Evolutionary conservation across 371 early-diverging fungal genomes (phyloP).

Genomic region (Synchytrium microbalum): DNA sequence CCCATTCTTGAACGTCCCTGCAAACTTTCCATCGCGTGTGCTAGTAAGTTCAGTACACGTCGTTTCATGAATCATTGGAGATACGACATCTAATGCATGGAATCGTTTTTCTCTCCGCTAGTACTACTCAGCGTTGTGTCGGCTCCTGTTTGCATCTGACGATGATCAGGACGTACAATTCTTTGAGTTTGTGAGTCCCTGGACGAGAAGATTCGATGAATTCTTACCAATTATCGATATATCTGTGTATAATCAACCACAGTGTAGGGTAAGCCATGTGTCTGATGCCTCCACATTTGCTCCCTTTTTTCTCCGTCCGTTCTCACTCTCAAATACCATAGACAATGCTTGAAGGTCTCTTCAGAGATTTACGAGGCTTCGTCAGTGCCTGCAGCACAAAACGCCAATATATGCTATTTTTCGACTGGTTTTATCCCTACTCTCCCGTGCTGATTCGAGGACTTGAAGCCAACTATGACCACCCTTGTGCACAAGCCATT

Average conservation of each 20-base stretch:
- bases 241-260: slow-evolving; percentile 33
- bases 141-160: slow-evolving; percentile 61
- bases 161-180: slow-evolving; percentile 57
- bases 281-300: not conserved
- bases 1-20: slow-evolving; percentile 55
- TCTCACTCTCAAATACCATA: slow-evolving; percentile 21
- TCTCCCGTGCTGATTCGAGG: slow-evolving; percentile 54
- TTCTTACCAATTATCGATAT: slow-evolving; percentile 43
- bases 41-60: slow-evolving; percentile 12
- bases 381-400: slow-evolving; percentile 52
- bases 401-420: slow-evolving; percentile 60
- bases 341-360: slow-evolving; percentile 42
- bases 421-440: slow-evolving; percentile 72
- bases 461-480: slow-evolving; percentile 60
- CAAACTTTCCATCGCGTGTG: slow-evolving; percentile 47
- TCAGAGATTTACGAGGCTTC: slow-evolving; percentile 71
- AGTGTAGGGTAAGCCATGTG: slow-evolving; percentile 16
- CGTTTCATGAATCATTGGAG: too few species aligned
- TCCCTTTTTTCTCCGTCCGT: not conserved
- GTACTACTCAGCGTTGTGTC: slow-evolving; percentile 71
- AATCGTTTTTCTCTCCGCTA: slow-evolving; percentile 8
- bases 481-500: slow-evolving; percentile 55
- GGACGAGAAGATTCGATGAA: slow-evolving; percentile 44
- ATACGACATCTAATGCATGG: not conserved
- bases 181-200: slow-evolving; percentile 63